phyloP scores from a whole-genome alignment of 805 yeast species.

The Kazachstania kunashirensis region DNA sequence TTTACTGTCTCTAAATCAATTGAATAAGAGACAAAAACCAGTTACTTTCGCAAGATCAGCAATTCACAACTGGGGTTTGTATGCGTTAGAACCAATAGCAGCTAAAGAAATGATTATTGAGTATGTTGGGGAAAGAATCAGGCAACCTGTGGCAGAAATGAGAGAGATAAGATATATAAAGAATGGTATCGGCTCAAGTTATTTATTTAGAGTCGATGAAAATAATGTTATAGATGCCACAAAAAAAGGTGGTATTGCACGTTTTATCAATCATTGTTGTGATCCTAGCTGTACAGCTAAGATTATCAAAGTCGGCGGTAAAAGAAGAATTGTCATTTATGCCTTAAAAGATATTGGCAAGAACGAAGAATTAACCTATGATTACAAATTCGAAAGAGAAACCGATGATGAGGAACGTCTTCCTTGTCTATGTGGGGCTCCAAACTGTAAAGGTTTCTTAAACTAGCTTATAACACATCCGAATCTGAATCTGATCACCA shows the following conservation, averaged over 20 bases:
- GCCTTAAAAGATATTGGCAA: slow-evolving; percentile 82
- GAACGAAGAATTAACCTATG: slow-evolving; percentile 89
- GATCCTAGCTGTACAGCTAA: slow-evolving; percentile 96
- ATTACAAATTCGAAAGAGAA: slow-evolving; percentile 90
- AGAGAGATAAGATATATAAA: slow-evolving; percentile 77
- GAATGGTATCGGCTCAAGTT: slow-evolving; percentile 93
- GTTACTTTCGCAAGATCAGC: slow-evolving; percentile 96
- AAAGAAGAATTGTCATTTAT: slow-evolving; percentile 86
- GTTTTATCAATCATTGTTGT: slow-evolving; percentile 96
- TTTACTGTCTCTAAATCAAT: slow-evolving; percentile 70
- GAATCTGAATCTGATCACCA: not conserved
- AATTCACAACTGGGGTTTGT: slow-evolving; percentile 96
- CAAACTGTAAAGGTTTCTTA: slow-evolving; percentile 85
- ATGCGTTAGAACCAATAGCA: slow-evolving; percentile 91
- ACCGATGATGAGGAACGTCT: slow-evolving; percentile 80
- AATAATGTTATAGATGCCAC: slow-evolving; percentile 96
- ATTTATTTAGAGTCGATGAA: slow-evolving; percentile 85
- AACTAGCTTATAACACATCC: slow-evolving; percentile 38
- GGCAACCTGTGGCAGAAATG: slow-evolving; percentile 90
- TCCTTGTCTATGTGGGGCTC: slow-evolving; percentile 90
- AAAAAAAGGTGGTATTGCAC: slow-evolving; percentile 91
- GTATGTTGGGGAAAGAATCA: slow-evolving; percentile 88
- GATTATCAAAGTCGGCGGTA: slow-evolving; percentile 89
- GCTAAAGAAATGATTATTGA: slow-evolving; percentile 96
- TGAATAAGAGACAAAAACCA: slow-evolving; percentile 83